Conservation (phyloP, 2,329 filamentous ascomycete species). For the Albophoma yamanashiensis region DNA sequence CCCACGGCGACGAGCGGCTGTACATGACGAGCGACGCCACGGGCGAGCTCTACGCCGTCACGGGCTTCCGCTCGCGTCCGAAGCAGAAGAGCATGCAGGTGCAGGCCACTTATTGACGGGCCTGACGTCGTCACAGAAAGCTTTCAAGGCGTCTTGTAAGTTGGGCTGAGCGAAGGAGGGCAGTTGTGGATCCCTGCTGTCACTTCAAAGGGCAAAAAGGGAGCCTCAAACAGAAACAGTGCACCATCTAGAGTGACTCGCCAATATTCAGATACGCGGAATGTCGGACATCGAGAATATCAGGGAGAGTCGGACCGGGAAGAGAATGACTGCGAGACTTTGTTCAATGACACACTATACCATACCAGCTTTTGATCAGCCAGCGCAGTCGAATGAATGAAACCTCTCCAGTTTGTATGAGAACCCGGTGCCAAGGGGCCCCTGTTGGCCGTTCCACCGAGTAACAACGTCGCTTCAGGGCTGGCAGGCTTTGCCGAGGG, state of each 20-base stretch:
- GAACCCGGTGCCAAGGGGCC: neutral
- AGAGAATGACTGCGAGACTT: neutral
- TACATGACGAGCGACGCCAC: slow-evolving; percentile 43
- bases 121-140: neutral
- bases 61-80: slow-evolving; percentile 2
- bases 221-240: neutral
- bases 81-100: neutral
- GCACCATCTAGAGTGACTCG: neutral
- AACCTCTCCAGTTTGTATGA: neutral
- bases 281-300: neutral
- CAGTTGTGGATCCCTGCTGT: neutral
- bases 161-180: neutral
- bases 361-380: neutral
- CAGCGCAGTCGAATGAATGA: neutral
- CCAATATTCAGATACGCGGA: neutral
- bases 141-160: neutral
- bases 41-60: slow-evolving; percentile 42
- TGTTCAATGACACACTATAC: neutral
- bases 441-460: neutral
- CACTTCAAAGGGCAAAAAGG: neutral
- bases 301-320: neutral
- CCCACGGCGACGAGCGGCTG: slow-evolving; percentile 27
- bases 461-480: neutral
- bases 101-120: neutral
- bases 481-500: no score